Base-by-base conservation (phyloP, 2,329 filamentous ascomycete species). In the Beauveria scarabaeidicola region DNA sequence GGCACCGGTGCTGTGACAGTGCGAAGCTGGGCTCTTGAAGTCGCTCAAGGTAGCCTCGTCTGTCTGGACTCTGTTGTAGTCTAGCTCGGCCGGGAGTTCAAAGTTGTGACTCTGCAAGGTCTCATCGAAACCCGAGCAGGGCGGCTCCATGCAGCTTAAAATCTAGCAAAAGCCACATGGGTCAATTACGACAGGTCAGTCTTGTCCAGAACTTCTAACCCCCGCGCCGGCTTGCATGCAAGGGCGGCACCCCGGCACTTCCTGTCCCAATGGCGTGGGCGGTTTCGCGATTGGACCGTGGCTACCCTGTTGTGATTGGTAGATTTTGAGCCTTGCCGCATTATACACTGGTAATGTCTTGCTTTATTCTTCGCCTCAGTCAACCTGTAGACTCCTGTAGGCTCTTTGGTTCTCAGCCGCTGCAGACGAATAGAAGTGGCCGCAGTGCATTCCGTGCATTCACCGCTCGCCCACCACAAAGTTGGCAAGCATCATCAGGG, bases 241-340 rank as follows among this genome's bases (percentile, higher is more conserved):
- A 57, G 54, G 54, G 54, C 54, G 32, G 23, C 52, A 21, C 25
- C 44, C 55, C 55, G 55, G 55, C 46, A 58, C 36, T 58, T 51
- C 51, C 29, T 58, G 46, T 58, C 55, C 55, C 55, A 58, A 51
- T 58, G 38, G 55, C 38, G 46, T 50, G 55, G 55, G 38, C 47
- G 23, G 19, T 58, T 51, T 43, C n/a, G 36, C 55, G 23, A 58
- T 58, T 58, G 55, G 55, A 43, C 46, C 47, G 15, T 50, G 15
- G 19, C 7, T 36, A 21, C 19, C 32, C 3, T 19, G 2, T 32
- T 21, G 21, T 36, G 44, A 57, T 50, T 57, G 44, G 54, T 19
- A 29, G 15, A n/a, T n/a, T 36, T 5, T 29, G 17, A 41, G 27
- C 23, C 46, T 32, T 48, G 21, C 51, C 40, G 21, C 40, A 44